Evolutionary conservation across 768 basidiomycete species (phyloP), one percentile per base, ranked within the genome.

Genomic region (Cystofilobasidium ferigula): DNA sequence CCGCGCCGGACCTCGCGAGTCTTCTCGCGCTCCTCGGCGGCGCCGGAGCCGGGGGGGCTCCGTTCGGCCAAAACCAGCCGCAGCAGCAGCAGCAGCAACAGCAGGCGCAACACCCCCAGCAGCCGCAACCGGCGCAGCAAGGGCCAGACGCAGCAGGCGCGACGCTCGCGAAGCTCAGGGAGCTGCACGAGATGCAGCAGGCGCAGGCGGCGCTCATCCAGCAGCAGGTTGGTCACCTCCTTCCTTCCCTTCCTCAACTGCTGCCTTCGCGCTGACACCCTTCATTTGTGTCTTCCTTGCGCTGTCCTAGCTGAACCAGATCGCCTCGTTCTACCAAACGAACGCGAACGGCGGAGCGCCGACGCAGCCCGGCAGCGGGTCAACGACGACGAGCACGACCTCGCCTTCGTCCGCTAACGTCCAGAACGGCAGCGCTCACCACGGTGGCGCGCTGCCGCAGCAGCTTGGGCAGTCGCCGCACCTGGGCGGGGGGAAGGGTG

Each of bases 141-240:
- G 16, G 58, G 43, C 22, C 40, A 28, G 51, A 56, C 10, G n/a
- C 28, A 22, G 43, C 63, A 8, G 54, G 38, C 24, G 48, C 54
- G 16, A 51, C 65, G 16, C 35, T 67, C 1, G 58, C 51, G 12
- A 35, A 60, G 40, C 53, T 67, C 6, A 51, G 53, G 1, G 47
- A 67, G 43, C 47, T 67, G 14, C 88, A 86, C 69, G 84, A 86
- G 73, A 78, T 87, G 12, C 86, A 86, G 72, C 84, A 87, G 73
- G 78, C 86, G 16, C 87, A 92, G 72, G 85, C 85, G 64, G 86
- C 89, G 79, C 87, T 89, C 67, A 87, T 90, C 67, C 89, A 91
- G 72, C 89, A 91, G 73, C 89, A 91, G 84, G 89, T 86, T 64
- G 69, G 82, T 56, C 32, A 51, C 28, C 35, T 58, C 22, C 28